Percentiles rank a stretch among this genome's conserved stretches.
Conservation (phyloP, 371 early-diverging fungal genomes). For the Phascolomyces articulosus region DNA sequence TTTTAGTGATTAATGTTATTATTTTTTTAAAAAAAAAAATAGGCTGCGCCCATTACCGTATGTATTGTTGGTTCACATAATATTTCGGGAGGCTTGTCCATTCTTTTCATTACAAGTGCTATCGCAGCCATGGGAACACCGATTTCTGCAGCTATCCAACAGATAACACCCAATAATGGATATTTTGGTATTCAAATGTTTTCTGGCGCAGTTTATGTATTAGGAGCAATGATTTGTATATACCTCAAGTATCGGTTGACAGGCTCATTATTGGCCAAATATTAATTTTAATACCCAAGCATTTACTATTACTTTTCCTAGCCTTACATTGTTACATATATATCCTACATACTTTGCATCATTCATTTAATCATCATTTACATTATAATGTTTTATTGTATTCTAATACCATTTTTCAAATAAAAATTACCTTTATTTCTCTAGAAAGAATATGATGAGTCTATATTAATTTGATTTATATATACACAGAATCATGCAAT, state of each 20-base stretch:
- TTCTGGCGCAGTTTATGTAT: slow-evolving; percentile 34
- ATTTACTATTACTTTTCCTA: too few relatives aligned
- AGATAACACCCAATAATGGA: slow-evolving; percentile 21
- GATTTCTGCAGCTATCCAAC: slow-evolving; percentile 38
- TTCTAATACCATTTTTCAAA: too few relatives aligned
- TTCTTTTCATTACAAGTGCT: slow-evolving; percentile 54
- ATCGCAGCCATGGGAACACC: slow-evolving; percentile 34
- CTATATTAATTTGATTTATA: too few relatives aligned
- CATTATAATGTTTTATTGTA: too few relatives aligned
- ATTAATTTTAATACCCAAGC: too few relatives aligned
- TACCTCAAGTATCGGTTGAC: slow-evolving; percentile 18
- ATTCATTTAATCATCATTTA: too few relatives aligned
- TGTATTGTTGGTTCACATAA: slow-evolving; percentile 53
- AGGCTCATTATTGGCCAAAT: slow-evolving; percentile 5
- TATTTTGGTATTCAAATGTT: slow-evolving; percentile 50
- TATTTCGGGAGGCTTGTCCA: slow-evolving; percentile 55
- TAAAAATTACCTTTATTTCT: too few relatives aligned
- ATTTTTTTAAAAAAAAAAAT: neutral
- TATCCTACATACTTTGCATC: too few relatives aligned
- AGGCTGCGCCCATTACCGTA: slow-evolving; percentile 57
- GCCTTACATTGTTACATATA: too few relatives aligned
- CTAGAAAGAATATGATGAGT: too few relatives aligned
- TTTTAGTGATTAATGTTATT: neutral
- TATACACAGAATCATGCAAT: too few relatives aligned
- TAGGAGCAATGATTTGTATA: slow-evolving; percentile 25